A percentile compares a stretch with the other conserved stretches of the same genome.
phyloP scores from a whole-genome alignment of 2,329 filamentous ascomycete genomes.

The Alternaria metachromatica region DNA sequence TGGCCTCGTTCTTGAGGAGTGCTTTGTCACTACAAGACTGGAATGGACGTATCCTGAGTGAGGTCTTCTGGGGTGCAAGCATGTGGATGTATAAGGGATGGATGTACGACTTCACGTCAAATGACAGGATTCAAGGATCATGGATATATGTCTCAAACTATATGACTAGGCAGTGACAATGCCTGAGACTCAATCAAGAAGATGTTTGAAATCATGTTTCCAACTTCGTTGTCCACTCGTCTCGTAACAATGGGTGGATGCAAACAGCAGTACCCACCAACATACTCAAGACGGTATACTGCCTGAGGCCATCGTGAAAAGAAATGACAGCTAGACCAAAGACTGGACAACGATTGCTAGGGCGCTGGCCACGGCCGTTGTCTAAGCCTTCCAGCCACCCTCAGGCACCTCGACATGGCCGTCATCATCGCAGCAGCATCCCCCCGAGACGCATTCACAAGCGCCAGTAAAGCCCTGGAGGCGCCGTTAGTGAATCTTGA shows the following conservation, averaged over 20 bases:
- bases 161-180: neutral
- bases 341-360: neutral
- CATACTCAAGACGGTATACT: neutral
- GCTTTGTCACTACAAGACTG: neutral
- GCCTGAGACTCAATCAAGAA: neutral
- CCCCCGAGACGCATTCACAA: constrained; percentile 3
- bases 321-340: neutral
- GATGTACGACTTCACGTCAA: neutral
- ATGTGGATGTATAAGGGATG: neutral
- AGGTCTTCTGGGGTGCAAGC: neutral
- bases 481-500: neutral
- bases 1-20: neutral
- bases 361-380: neutral
- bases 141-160: neutral
- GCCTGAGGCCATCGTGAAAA: neutral
- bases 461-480: neutral
- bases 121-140: neutral
- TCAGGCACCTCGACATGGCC: neutral
- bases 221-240: neutral
- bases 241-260: neutral
- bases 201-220: too few species aligned
- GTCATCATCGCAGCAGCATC: constrained; percentile 4
- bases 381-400: neutral
- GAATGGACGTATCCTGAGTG: neutral
- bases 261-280: neutral